Evolutionary conservation across 1,284 basidiomycete species (phyloP), one percentile per base, ranked within the genome.

Genomic region (Kwoniella shivajii): DNA sequence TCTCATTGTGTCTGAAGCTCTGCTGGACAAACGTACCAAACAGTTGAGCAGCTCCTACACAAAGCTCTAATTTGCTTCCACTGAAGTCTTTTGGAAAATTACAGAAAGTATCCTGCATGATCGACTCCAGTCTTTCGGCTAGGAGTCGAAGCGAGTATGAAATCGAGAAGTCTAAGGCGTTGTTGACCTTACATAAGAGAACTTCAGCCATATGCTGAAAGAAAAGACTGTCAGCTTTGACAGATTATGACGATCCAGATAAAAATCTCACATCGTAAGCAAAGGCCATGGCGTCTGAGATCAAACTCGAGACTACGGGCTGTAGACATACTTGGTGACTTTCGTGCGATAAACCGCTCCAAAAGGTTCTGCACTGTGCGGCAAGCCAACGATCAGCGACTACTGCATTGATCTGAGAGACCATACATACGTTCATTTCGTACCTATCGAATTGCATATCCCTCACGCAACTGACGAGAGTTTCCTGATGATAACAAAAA

Each of bases 401-500:
- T 6, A 20, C 27, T 16, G 0, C 5, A 20, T 6, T 26, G 14
- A 2, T 11, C 16, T 42, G 26, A 6, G 4, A 13, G n/a, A 13
- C n/a, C 13, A 31, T 9, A 66, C 68, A 60, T 50, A 71, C 72
- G 39, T 65, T 65, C 24, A 64, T 56, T 38, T 73, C 70, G 46
- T 64, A 75, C n/a, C 59, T 56, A 37, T 71, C 71, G 48, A 70
- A 68, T 26, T 65, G 63, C 6, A 66, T 54, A n/a, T 60, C 57
- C 5, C 59, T 34, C 11, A 69, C 56, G 29, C 56, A 65, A 5
- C 56, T 56, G 4, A 64, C 64, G 6, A 75, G 57, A 1, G 59
- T 56, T 34, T 73, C 69, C 34, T 67, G 67, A 47, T 70, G 66
- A 10, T 65, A 59, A 20, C 64, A 64, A 46, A 73, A 75, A 9